Conservation (phyloP, 345 rosid species). For the Acer yangbiense region DNA sequence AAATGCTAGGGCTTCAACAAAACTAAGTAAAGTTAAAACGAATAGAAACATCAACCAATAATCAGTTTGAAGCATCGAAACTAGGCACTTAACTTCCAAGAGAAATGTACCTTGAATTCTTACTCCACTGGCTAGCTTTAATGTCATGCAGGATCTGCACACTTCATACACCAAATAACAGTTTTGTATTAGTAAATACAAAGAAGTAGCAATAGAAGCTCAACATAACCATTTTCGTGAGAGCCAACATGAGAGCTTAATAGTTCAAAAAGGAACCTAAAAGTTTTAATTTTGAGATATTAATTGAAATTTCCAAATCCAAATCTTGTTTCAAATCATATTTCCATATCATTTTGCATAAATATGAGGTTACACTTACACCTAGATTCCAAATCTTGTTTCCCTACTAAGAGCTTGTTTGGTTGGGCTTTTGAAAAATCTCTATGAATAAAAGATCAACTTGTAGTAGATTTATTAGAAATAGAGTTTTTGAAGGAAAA, state of each 20-base stretch:
- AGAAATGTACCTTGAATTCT: slow-evolving; percentile 68
- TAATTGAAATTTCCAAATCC: neutral
- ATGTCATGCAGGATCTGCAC: slow-evolving; percentile 49
- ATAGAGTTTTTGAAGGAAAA: too few relatives aligned
- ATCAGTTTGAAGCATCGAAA: neutral
- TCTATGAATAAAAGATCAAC: too few relatives aligned
- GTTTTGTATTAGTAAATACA: slow-evolving; percentile 28
- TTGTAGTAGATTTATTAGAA: too few relatives aligned
- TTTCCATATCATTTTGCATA: too few relatives aligned
- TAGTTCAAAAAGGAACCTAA: neutral
- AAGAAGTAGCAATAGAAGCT: neutral
- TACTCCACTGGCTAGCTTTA: slow-evolving; percentile 82
- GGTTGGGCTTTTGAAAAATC: too few relatives aligned
- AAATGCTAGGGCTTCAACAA: neutral
- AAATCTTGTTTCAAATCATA: neutral
- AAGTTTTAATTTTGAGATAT: neutral
- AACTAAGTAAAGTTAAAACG: neutral
- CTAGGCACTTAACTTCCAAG: neutral
- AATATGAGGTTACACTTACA: neutral
- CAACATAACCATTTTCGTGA: neutral
- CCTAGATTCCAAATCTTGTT: neutral
- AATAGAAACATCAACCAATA: neutral
- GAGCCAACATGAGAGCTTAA: too few relatives aligned
- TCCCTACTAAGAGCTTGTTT: neutral
- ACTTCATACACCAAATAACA: slow-evolving; percentile 48